Percentiles rank a stretch among this genome's conserved stretches.
phyloP scores from a whole-genome alignment of 164 flowering plant species.

The Echeveria elegans region DNA sequence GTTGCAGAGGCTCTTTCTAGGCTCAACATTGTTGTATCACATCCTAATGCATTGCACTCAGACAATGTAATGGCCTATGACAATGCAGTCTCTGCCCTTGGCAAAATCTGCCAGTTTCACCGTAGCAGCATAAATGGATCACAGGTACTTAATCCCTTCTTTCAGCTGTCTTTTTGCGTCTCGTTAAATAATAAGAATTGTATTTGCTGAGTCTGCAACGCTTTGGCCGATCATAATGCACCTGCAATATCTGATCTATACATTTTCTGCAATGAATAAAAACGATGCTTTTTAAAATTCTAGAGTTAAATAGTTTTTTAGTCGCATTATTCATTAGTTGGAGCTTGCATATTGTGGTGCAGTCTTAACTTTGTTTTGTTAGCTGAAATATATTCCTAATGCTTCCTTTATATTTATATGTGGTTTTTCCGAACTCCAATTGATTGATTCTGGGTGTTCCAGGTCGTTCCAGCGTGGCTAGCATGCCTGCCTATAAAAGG shows the following conservation, averaged over 20 bases:
- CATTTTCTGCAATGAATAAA: background rate
- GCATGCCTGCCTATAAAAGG: conserved; percentile 82
- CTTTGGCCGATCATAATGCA: background rate
- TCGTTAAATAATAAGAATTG: background rate
- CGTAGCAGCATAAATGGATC: conserved; percentile 51
- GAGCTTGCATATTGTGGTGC: background rate
- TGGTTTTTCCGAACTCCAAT: no score
- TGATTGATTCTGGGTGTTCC: conserved; percentile 7
- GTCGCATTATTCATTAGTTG: no score
- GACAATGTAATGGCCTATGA: conserved; percentile 76
- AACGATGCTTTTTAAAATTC: no score
- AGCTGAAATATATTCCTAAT: background rate
- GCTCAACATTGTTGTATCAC: conserved; percentile 47
- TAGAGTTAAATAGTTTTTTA: background rate
- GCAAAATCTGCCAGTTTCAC: conserved; percentile 53
- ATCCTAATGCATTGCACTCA: conserved; percentile 45
- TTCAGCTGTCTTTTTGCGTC: background rate
- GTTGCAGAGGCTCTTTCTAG: conserved; percentile 92
- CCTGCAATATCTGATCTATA: background rate
- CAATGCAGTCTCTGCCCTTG: conserved; percentile 74
- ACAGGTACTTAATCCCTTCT: conserved; percentile 33
- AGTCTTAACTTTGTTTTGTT: background rate
- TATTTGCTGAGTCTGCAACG: background rate
- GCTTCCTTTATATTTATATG: background rate
- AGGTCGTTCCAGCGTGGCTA: conserved; percentile 93